A percentile compares a stretch with the other conserved stretches of the same genome.
Conservation (phyloP, 371 early-diverging fungal genomes). For the Mortierella sp. region DNA sequence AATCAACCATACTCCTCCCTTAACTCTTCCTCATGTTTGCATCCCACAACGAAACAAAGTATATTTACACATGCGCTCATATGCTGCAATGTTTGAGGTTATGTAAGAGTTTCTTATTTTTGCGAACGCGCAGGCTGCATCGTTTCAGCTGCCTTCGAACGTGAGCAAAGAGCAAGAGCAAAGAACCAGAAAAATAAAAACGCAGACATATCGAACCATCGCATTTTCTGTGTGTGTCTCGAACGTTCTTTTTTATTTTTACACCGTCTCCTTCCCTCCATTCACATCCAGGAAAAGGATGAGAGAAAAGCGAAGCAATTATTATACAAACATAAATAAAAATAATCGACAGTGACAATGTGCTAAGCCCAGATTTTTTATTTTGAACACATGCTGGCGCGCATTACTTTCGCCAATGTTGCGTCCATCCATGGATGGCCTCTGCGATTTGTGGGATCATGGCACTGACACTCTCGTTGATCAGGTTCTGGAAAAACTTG, state of each 20-base stretch:
- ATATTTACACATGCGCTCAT: not conserved
- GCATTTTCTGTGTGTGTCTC: not conserved
- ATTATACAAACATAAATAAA: not conserved
- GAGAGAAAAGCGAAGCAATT: not conserved
- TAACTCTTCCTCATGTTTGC: not conserved
- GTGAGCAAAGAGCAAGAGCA: not conserved
- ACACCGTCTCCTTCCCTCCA: not conserved
- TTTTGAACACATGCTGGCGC: too few relatives aligned
- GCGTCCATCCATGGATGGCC: constrained; percentile 95
- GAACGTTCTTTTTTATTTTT: not conserved
- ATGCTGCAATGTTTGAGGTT: too few relatives aligned
- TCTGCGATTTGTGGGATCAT: constrained; percentile 98
- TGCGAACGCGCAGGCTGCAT: too few relatives aligned
- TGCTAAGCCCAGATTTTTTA: not conserved
- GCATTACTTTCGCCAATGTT: constrained; percentile 87
- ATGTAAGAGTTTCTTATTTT: not conserved
- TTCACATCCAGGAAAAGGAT: not conserved
- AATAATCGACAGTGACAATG: not conserved
- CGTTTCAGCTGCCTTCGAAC: too few relatives aligned
- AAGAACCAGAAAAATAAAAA: too few relatives aligned
- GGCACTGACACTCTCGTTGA: constrained; percentile 94
- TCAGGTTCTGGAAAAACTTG: constrained; percentile 89
- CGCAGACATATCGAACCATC: too few relatives aligned
- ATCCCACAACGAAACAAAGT: not conserved
- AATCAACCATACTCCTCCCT: not conserved